Evolutionary conservation across 805 yeast genomes (phyloP), one percentile per base, ranked within the genome.

Genomic region (Jamesozyma hellenica): DNA sequence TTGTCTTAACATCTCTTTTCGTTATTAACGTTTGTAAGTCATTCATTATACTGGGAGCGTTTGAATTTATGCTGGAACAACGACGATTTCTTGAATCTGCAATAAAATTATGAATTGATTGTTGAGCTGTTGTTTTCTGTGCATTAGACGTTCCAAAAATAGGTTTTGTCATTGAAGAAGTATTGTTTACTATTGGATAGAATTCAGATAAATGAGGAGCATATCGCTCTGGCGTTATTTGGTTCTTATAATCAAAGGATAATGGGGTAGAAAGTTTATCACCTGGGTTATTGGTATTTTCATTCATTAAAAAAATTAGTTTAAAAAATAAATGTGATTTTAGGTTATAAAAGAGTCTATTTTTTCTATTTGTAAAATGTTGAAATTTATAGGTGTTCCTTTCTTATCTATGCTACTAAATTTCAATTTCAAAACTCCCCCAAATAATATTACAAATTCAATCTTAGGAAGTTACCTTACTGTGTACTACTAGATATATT

Each of bases 1-100:
- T 74, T 26, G 65, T 61, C 7, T 64, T 60, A 36, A 81, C 72
- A 52, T 82, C 92, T 28, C 68, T 67, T 31, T 74, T 66, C 1
- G 85, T 76, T 10, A 80, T 66, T 14, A 80, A 58, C 14, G 73
- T 71, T n/a, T 77, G 75, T 45, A 79, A 60, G 46, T 79, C 85
- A 42, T 74, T 55, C 18, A 38, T 38, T 4, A 74, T 71, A 38
- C 33, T 29, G 7, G 2, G 81, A 68, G 72, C 58, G 33, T 66
- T 62, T 4, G 79, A 73, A 7, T 71, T 62, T 42, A 68, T 65
- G 26, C 60, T 66, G 47, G 49, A 66, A 31, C 53, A 49, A 37
- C 54, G 47, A 34, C 49, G 51, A 29, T 7, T 21, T 8, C 23
- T 21, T 21, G 23, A 21, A 8, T 21, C 23, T 21, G 23, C 8